Evolutionary conservation across 768 basidiomycete species (phyloP), one percentile per base, ranked within the genome.

Genomic region (Pleurotus platypus): DNA sequence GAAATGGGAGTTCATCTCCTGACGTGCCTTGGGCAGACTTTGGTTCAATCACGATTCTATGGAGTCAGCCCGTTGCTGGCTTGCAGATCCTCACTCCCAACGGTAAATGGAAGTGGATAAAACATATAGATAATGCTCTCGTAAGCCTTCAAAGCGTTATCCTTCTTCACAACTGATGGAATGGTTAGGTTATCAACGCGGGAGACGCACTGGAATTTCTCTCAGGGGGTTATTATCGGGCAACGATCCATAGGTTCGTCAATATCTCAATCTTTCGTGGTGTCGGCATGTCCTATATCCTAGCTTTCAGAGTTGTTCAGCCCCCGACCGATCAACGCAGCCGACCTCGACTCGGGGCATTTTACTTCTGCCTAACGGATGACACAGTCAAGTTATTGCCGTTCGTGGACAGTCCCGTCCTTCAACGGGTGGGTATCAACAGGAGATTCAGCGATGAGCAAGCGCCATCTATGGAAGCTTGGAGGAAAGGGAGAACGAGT

Each of bases 131-230:
- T 5, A 81, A 84, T 56, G 83, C 82, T 0, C 66, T 86, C 22
- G 83, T 84, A 57, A 45, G 30, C 11, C 8, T 8, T 35, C 4
- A 8, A 8, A 35, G 30, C 8, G 30, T 35, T 9, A 11, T 35
- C 30, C 8, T 11, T 11, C 9, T 9, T 11, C 8, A 11, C 8
- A 35, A 35, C 30, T 35, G 8, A 35, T 35, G 9, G 30, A 35
- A 11, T 8, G 8, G 30, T 35, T 66, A 85, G 85, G 76, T 84
- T 7, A 74, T 87, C 48, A 86, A 86, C 51, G 75, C 80, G 0
- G 85, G 84, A 4, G 85, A 86, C 57, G 76, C 78, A 0, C 64
- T 87, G 60, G 79, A 85, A 51, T 82, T 85, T 62, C 72, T 86
- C 18, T 82, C 81, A 1, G 83, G 85, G 0, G 83, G 83, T 1